A percentile compares a stretch with the other conserved stretches of the same genome.
Evolutionary conservation across 2,329 filamentous ascomycete genomes (phyloP).

Genomic region (Fusarium albidum): DNA sequence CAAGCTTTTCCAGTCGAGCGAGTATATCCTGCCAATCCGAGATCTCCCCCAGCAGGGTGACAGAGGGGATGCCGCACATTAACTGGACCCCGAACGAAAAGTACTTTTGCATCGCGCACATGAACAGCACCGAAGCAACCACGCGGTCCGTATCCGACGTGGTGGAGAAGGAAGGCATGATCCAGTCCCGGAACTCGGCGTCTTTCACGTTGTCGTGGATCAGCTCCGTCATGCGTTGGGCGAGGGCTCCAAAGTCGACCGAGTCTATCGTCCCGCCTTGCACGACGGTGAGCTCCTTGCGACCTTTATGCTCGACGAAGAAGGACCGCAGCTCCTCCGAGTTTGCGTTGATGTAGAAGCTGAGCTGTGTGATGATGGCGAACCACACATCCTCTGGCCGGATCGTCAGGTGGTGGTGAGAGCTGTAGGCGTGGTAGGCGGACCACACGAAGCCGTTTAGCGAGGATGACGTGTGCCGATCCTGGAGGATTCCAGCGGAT

Average conservation of each 20-base stretch:
- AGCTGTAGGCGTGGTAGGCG: constrained; percentile 50
- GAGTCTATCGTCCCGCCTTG: too few relatives aligned
- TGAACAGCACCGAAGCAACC: constrained; percentile 57
- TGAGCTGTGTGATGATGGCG: constrained; percentile 57
- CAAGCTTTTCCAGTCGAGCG: too few relatives aligned
- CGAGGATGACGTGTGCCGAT: neutral
- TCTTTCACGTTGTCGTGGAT: constrained; percentile 2
- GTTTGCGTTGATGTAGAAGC: constrained; percentile 55
- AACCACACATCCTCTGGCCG: constrained; percentile 64
- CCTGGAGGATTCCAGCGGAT: too few relatives aligned
- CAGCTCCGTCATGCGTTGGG: neutral
- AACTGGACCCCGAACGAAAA: constrained; percentile 42
- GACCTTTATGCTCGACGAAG: constrained; percentile 4
- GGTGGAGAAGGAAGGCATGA: constrained; percentile 61
- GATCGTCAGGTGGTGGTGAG: constrained; percentile 55
- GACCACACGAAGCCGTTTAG: constrained; percentile 51
- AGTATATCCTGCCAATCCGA: constrained; percentile 52
- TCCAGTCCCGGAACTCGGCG: constrained; percentile 13
- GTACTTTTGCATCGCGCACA: constrained; percentile 60
- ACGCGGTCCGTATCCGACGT: constrained; percentile 54
- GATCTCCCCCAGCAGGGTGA: constrained; percentile 58
- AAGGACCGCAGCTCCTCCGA: constrained; percentile 52
- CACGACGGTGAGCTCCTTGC: constrained; percentile 3
- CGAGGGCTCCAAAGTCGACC: neutral
- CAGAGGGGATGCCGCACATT: constrained; percentile 61